Evolutionary conservation across 306 rosid genomes (phyloP), one percentile per base, ranked within the genome.

Genomic region (Rosa lucieae): DNA sequence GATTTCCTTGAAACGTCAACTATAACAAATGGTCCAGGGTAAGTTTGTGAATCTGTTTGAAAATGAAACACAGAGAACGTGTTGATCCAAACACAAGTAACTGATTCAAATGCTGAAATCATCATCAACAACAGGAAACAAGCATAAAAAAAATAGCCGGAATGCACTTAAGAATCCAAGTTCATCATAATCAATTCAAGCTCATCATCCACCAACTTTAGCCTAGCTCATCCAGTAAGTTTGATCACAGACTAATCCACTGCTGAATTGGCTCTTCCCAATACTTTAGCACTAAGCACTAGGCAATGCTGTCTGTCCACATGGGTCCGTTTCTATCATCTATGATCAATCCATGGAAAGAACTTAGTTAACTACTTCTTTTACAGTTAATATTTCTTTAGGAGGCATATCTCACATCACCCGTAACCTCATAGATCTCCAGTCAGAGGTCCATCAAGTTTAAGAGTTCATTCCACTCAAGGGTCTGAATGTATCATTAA

Each of bases 21-120:
- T 71, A 92, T 92, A 77, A 92, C 59, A 79, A 87, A 78, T 48
- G 99, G 99, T 81, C 99, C 99, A 0, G 97, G 99, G 80, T 86
- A 92, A 37, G 88, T 83, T 83, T 51, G 82, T 76, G 97, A 92
- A 89, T 87, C 99, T 94, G 92, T 82, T 43, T 51, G 72, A 80
- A 51, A 77, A 83, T 55, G 70, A 79, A 83, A 78, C 26, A 77
- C 53, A 56, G 43, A 0, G 76, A 21, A 70, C 52, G 62, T 79
- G 78, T 63, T 44, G 68, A 76, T 76, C 73, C 77, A 67, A 63
- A 46, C 42, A 65, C 76, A 8, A 81, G 18, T 12, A 78, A 75
- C 77, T 51, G 48, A 51, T 42, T 55, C 55, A 76, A 32, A 80
- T 75, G 35, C 70, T 62, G 40, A 70, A 78, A 77, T 73, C 43